Conservation (phyloP, 2,329 filamentous ascomycete genomes). For the Xylariaceae sp. region DNA sequence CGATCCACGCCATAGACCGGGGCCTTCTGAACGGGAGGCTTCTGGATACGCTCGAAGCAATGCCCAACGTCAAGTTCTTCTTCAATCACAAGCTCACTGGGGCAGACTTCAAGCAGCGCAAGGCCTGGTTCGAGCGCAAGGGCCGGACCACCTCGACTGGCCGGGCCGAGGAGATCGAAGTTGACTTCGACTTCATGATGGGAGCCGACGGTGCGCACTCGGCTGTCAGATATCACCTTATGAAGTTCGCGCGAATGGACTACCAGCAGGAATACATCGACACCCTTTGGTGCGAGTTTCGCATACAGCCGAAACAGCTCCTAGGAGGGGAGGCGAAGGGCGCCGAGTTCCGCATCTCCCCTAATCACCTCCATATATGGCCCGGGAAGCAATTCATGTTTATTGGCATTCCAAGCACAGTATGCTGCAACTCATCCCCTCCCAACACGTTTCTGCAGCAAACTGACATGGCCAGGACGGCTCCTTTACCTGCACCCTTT, state of each 20-base stretch:
- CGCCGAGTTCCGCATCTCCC: constrained; percentile 67
- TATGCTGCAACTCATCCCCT: constrained; percentile 24
- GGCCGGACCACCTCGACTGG: constrained; percentile 27
- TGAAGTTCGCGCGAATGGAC: constrained; percentile 88
- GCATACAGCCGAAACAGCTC: constrained; percentile 51
- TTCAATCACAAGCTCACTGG: constrained; percentile 93
- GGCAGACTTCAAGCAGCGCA: constrained; percentile 70
- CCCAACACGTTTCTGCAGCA: constrained; percentile 2
- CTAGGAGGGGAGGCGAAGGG: constrained; percentile 21
- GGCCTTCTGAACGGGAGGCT: constrained; percentile 74
- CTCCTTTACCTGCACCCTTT: constrained; percentile 91
- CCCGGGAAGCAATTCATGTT: constrained; percentile 94
- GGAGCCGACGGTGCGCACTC: constrained; percentile 95
- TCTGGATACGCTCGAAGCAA: constrained; percentile 71
- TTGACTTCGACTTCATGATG: constrained; percentile 86
- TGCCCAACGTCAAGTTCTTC: constrained; percentile 84
- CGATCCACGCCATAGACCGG: constrained; percentile 79
- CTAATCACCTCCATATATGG: constrained; percentile 96
- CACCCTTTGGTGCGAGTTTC: constrained; percentile 95
- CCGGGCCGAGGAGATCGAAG: constrained; percentile 65
- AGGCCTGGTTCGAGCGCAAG: constrained; percentile 77
- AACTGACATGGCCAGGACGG: constrained; percentile 61
- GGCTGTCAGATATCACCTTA: constrained; percentile 81
- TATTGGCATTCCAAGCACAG: constrained; percentile 78
- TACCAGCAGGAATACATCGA: constrained; percentile 95